Base-by-base conservation (phyloP, 257 asterid species). In the Thymus quinquecostatus region DNA sequence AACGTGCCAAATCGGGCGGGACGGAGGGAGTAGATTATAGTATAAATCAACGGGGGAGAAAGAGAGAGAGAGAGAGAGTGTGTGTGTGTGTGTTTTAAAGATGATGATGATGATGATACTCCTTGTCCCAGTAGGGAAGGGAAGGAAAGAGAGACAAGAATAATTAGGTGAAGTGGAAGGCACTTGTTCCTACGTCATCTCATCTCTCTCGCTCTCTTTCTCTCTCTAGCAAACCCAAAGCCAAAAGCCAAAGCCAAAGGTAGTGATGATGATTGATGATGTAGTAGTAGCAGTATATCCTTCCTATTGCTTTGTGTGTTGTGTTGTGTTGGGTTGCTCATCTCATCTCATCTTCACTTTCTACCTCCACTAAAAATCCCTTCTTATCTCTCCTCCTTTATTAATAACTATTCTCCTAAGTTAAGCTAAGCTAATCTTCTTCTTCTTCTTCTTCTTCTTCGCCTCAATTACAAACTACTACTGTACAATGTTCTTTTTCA, bases 161-260 rank as follows among this genome's bases (percentile, higher is more conserved):
- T 57, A 33, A 38, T 38, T 38, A 12, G 80, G 78, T 83, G 82
- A 79, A 76, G 82, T 84, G 81, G 82, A 84, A 79, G 82, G 70
- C 88, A 84, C 74, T 70, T 76, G 75, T 68, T 80, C 72, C 76
- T 30, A 64, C 85, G 80, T 80, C 80, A 78, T 83, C 78, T 74
- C 71, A 36, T 9, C 54, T 33, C 45, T 54, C 13, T 54, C 44
- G 43, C 13, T 54, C 44, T 14, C 13, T 36, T 5, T 36, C 40
- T 5, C 40, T 36, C 5, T 36, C 41, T 7, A 38, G 8, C 41
- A 38, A 38, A 38, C 7, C 7, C 43, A 73, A 64, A 54, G 74
- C 40, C 21, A 21, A 21, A 21, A 21, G 21, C 21, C 21, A 21
- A 21, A 21, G 21, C 21, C 21, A 21, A 21, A 21, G 21, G 21